Percentiles rank a stretch among this genome's conserved stretches.
Evolutionary conservation across 2,329 filamentous ascomycete species (phyloP).

Genomic region (Trichoderma sp.): DNA sequence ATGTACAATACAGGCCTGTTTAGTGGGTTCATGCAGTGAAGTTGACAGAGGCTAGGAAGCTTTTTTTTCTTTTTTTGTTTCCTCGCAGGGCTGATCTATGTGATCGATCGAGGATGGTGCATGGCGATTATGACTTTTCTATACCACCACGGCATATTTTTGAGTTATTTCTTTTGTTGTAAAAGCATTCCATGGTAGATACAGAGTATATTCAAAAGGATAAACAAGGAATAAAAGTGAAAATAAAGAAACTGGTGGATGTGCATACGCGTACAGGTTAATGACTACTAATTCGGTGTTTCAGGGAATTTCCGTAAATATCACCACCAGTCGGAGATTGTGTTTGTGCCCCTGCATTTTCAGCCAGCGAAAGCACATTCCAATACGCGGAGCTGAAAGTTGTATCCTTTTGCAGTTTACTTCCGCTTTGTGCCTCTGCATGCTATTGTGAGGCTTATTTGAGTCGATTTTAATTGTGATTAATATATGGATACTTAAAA

Average conservation of each 20-base stretch:
- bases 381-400: background rate
- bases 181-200: background rate
- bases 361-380: background rate
- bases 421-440: too few species aligned
- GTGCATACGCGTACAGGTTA: background rate
- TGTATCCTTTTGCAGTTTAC: background rate
- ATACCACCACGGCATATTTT: background rate
- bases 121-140: background rate
- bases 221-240: background rate
- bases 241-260: background rate
- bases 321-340: background rate
- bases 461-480: background rate
- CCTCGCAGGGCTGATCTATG: background rate
- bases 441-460: too few species aligned
- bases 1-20: conserved; percentile 32
- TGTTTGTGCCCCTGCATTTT: background rate
- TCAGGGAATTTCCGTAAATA: background rate
- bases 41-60: background rate
- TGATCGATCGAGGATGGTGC: background rate
- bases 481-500: too few species aligned
- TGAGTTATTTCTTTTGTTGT: background rate
- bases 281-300: background rate
- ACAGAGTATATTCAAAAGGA: background rate
- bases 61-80: background rate
- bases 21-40: conserved; percentile 7